phyloP scores from a whole-genome alignment of 371 early-diverging fungal genomes.

The Smittium culicis region DNA sequence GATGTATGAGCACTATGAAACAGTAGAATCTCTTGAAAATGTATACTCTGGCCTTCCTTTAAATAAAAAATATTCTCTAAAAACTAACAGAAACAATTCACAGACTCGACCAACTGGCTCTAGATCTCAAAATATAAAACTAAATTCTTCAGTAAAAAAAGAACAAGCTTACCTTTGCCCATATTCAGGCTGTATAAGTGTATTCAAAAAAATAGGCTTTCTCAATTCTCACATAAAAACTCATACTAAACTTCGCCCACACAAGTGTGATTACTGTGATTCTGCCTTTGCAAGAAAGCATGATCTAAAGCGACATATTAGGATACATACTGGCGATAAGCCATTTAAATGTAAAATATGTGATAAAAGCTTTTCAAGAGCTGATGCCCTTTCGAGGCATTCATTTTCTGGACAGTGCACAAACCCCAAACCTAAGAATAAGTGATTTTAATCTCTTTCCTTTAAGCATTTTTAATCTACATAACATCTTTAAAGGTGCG shows the following conservation, averaged over 20 bases:
- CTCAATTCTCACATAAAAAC: conserved; percentile 66
- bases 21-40: too few species aligned
- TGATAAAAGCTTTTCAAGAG: conserved; percentile 26
- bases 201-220: conserved; percentile 61
- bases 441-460: too few species aligned
- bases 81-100: too few species aligned
- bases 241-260: conserved; percentile 53
- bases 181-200: conserved; percentile 53
- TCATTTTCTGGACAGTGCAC: conserved; percentile 27
- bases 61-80: too few species aligned
- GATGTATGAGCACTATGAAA: too few species aligned
- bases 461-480: too few species aligned
- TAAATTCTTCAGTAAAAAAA: too few species aligned
- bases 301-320: conserved; percentile 54
- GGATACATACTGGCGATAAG: conserved; percentile 54
- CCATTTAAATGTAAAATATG: conserved; percentile 40
- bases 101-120: too few species aligned
- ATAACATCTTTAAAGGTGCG: too few species aligned
- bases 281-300: conserved; percentile 39
- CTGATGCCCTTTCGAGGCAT: conserved; percentile 32
- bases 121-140: too few species aligned
- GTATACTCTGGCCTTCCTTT: too few species aligned
- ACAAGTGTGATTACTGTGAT: conserved; percentile 33
- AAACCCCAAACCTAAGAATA: too few species aligned
- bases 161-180: conserved; percentile 37